Base-by-base conservation (phyloP, 352 stramenopile genomes). In the Phytophthora citricola region DNA sequence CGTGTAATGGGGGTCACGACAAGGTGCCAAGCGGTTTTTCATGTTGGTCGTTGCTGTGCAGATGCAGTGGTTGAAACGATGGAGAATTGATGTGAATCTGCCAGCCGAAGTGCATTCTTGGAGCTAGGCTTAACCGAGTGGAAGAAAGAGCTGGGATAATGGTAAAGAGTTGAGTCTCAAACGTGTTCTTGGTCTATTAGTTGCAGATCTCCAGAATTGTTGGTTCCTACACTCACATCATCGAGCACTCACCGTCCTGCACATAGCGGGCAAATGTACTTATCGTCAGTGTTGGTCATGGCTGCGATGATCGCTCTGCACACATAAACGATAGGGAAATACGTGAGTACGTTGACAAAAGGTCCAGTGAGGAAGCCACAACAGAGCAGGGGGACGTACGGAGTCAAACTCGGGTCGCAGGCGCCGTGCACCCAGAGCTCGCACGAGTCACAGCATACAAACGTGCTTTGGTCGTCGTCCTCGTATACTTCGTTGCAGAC, bases 381-480 rank as follows among this genome's bases (percentile, higher is more conserved):
- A 66, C 31, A 32, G 4, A 26, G 2, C 2, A 26, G 24, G 14
- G 6, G 31, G 5, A 82, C 83, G 68, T 87, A 91, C 73, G 85
- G 68, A 20, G 81, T 88, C 20, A 96, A 72, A 58, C 70, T 79
- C 24, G 76, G 40, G 56, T 96, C 88, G 63, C 88, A 96, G 6
- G 73, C 75, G 4, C 74, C 82, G 67, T 96, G 88, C 15, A 96
- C 81, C 88, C 88, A 96, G 69, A 94, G 91, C 60, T 96, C 88
- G 50, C 88, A 96, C 48, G 86, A 91, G 64, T 96, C 88, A 70
- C 88, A 96, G 78, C 88, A 96, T 22, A 96, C 85, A 61, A 96
- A 96, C 34, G 78, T 89, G 61, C 77, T 92, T 47, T 79, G 77
- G 61, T 96, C 88, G 70, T 96, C 86, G 40, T 94, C 86, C 62